Evolutionary conservation across 179 eudicot genomes (phyloP), one percentile per base, ranked within the genome.

Genomic region (Spergularia azorica): DNA sequence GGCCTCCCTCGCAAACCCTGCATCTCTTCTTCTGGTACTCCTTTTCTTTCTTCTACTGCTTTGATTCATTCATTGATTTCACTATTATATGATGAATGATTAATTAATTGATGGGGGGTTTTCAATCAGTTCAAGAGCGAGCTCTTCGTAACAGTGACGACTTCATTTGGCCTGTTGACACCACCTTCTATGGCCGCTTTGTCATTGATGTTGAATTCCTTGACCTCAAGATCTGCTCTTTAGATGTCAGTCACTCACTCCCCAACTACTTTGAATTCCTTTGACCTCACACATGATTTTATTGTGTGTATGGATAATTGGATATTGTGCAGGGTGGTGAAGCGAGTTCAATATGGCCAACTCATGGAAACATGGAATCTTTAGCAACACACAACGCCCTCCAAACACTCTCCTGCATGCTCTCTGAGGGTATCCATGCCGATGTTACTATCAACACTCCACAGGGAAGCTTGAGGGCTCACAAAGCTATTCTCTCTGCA

Each of bases 131-230:
- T 87, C 89, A 86, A 52, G 98, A 92, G 81, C 86, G 90, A 80
- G 76, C 88, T 64, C 84, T 92, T 69, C 88, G 94, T 52, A 81
- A 79, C 67, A 88, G 91, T 46, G 96, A 92, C 69, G 96, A 90
- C 76, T 94, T 91, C 83, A 87, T 88, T 67, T 94, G 97, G 91
- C 88, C 91, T 70, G 87, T 94, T 50, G 98, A 94, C 83, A 83
- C 85, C 65, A 77, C 82, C 51, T 86, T 88, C 74, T 80, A 81
- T 65, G 93, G 97, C 16, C 94, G 93, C 52, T 88, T 90, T 69
- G 77, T 90, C 70, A 86, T 94, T 71, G 96, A 92, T 82, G 93
- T 90, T 18, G 98, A 94, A 79, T 94, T 94, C 84, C 86, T 94
- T 79, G 98, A 94, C 79, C 83, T 94, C 79, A 93, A 89, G 85